phyloP scores from a whole-genome alignment of 1,284 basidiomycete genomes.

The Sporisorium exsertum region DNA sequence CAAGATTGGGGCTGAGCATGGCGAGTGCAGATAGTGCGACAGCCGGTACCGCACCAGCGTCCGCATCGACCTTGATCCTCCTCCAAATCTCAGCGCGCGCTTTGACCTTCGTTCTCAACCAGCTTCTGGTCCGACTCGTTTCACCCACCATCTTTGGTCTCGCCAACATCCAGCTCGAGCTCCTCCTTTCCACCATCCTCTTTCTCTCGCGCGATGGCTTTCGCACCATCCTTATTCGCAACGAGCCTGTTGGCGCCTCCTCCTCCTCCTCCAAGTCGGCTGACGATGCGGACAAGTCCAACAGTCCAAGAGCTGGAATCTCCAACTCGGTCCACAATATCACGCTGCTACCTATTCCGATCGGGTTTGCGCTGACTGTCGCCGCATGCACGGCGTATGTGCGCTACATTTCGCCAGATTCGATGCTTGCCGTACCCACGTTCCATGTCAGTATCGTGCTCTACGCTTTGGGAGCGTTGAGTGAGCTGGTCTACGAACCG shows the following conservation, averaged over 20 bases:
- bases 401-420: constrained; percentile 41
- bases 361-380: constrained; percentile 47
- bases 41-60: constrained; percentile 53
- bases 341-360: constrained; percentile 53
- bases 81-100: constrained; percentile 86
- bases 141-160: constrained; percentile 88
- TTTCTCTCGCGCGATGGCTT: constrained; percentile 93
- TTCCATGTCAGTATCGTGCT: constrained; percentile 49
- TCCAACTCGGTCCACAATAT: constrained; percentile 57
- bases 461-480: constrained; percentile 59
- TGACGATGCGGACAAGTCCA: no score
- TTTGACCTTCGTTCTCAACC: constrained; percentile 89
- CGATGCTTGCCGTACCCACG: constrained; percentile 40
- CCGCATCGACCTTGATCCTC: constrained; percentile 82
- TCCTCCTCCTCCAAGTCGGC: neutral
- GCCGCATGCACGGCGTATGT: constrained; percentile 40
- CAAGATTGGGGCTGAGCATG: no score
- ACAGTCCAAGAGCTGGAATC: constrained; percentile 17
- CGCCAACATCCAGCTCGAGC: constrained; percentile 86
- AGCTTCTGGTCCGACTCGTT: constrained; percentile 83
- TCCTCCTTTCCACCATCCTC: constrained; percentile 86
- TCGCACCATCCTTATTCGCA: constrained; percentile 50
- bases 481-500: constrained; percentile 63
- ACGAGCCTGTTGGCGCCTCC: neutral
- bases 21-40: neutral